Percentiles rank a stretch among this genome's conserved stretches.
Evolutionary conservation across 768 basidiomycete species (phyloP).

Genomic region (Auricularia cornea): DNA sequence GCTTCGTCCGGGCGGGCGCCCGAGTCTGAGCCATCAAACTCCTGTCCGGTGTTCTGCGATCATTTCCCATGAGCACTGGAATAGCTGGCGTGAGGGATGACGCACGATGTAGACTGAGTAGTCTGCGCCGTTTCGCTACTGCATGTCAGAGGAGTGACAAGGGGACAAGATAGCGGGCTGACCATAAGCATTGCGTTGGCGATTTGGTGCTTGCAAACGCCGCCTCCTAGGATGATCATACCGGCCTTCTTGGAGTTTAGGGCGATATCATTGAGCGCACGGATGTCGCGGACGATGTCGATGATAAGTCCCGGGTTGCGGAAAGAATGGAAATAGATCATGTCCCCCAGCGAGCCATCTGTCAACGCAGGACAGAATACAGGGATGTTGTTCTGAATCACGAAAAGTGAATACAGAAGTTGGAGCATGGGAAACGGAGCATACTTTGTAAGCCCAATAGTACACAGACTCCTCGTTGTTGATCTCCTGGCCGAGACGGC

Average conservation of each 20-base stretch:
- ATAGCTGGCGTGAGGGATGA: background rate
- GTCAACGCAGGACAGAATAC: conserved; percentile 98
- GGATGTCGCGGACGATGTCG: conserved; percentile 93
- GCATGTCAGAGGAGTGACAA: conserved; percentile 5
- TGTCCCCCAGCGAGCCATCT: conserved; percentile 96
- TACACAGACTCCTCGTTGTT: conserved; percentile 95
- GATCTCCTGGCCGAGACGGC: conserved; percentile 92
- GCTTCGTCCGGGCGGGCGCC: conserved; percentile 97
- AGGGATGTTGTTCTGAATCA: conserved; percentile 84
- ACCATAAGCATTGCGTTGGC: conserved; percentile 99
- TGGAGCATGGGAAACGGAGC: conserved; percentile 24
- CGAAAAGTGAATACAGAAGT: conserved; percentile 2
- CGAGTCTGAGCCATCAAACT: conserved; percentile 97
- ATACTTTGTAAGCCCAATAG: conserved; percentile 98
- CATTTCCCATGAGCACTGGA: too few relatives aligned
- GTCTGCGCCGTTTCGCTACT: conserved; percentile 93
- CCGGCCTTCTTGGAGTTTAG: conserved; percentile 88
- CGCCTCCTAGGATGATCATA: conserved; percentile 96
- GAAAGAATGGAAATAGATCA: conserved; percentile 99
- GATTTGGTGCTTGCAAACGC: conserved; percentile 98
- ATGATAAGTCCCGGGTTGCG: conserved; percentile 72
- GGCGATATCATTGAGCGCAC: conserved; percentile 80
- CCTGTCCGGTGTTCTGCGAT: conserved; percentile 89
- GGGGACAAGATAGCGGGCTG: conserved; percentile 17
- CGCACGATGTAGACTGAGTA: conserved; percentile 90